These are phyloP conservation scores for Alternaria postmessia DNA, from an alignment of 2,329 filamentous ascomycete species.

Conservation along the genomic window DNA sequence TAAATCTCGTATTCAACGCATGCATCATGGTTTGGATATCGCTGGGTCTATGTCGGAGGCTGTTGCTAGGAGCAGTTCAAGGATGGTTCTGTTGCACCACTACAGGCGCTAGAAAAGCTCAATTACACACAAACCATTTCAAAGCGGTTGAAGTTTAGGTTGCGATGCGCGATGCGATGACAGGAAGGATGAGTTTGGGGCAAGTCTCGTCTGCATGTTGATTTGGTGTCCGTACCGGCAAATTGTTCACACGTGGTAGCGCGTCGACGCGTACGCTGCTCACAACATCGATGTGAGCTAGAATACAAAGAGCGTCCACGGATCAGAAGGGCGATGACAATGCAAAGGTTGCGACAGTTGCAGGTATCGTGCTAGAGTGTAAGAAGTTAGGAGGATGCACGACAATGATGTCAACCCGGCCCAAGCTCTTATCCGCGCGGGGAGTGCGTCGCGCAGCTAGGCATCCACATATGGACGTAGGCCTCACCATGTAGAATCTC, in stretches of 20 bases:
- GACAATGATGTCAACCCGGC: conserved; percentile 3
- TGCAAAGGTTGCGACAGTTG: background rate
- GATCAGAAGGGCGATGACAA: background rate
- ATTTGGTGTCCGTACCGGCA: background rate
- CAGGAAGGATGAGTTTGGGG: background rate
- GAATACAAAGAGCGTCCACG: background rate
- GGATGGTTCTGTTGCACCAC: background rate
- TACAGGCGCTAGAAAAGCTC: background rate
- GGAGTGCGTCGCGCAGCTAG: background rate
- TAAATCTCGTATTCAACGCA: background rate
- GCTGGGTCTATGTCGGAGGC: background rate
- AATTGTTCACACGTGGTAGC: background rate
- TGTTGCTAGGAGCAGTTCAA: background rate
- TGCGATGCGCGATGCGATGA: background rate
- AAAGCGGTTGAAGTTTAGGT: too few species aligned
- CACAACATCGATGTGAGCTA: too few species aligned
- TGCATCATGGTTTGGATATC: background rate
- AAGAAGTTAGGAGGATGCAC: background rate
- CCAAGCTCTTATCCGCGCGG: conserved; percentile 7
- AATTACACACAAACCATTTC: background rate
- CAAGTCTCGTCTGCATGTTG: background rate
- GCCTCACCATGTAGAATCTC: conserved; percentile 5
- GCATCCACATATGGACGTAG: background rate
- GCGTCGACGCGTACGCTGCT: background rate
- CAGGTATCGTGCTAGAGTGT: background rate